Conservation (phyloP, 805 yeast genomes). For the Yamadazyma tumulicola region DNA sequence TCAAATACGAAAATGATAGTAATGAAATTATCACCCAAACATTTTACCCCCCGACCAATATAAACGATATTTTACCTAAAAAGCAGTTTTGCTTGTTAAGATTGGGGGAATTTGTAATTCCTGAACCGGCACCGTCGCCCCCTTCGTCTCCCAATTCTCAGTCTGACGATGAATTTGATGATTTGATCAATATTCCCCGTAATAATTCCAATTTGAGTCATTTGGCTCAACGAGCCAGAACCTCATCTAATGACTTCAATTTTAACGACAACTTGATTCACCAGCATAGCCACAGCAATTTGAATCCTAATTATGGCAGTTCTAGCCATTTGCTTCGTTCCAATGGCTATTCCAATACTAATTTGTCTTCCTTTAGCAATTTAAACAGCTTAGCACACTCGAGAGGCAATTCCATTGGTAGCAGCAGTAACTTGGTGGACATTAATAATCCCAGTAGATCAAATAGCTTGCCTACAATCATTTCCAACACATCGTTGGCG, state of each 20-base stretch:
- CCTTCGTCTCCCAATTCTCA: background rate
- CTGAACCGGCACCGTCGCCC: slow-evolving; percentile 11
- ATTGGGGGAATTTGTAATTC: slow-evolving; percentile 46
- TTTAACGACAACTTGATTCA: no score
- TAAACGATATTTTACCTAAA: slow-evolving; percentile 55
- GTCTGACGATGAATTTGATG: no score
- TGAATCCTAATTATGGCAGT: slow-evolving; percentile 1
- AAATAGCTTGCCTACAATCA: slow-evolving; percentile 5
- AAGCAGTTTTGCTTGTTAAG: slow-evolving; percentile 47
- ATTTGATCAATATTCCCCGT: background rate
- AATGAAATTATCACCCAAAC: slow-evolving; percentile 28
- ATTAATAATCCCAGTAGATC: slow-evolving; percentile 3
- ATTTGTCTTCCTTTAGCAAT: background rate
- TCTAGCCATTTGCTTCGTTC: slow-evolving; percentile 1
- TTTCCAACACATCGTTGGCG: slow-evolving; percentile 4
- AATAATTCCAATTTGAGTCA: background rate
- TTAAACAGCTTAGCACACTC: background rate
- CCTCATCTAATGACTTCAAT: no score
- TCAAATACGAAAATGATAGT: slow-evolving; percentile 27
- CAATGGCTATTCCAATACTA: slow-evolving; percentile 1
- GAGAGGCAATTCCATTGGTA: no score
- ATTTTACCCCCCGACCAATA: slow-evolving; percentile 55
- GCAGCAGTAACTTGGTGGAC: background rate
- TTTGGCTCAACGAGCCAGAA: background rate
- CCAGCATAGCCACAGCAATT: no score